A percentile compares a stretch with the other conserved stretches of the same genome.
Conservation (phyloP, 768 basidiomycete species). For the Chalciporus piperatus region DNA sequence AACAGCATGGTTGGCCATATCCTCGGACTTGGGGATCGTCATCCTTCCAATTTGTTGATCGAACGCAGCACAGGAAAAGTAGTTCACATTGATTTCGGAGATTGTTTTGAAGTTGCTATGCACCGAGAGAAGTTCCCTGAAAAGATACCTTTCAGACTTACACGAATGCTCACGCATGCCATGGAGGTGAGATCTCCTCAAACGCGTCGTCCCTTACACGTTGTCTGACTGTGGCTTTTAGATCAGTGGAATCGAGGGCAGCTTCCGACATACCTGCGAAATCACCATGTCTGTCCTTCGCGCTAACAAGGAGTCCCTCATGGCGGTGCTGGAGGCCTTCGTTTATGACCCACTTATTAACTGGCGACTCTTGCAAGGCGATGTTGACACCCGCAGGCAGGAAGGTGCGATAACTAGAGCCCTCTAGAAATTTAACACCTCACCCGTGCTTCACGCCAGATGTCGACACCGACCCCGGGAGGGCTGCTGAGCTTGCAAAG, state of each 20-base stretch:
- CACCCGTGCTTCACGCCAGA: constrained; percentile 23
- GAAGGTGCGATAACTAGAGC: constrained; percentile 49
- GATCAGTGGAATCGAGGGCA: constrained; percentile 98
- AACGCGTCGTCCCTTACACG: neutral
- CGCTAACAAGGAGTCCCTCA: constrained; percentile 97
- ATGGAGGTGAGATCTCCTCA: constrained; percentile 75
- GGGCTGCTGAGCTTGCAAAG: constrained; percentile 59
- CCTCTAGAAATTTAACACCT: constrained; percentile 2
- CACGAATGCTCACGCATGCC: constrained; percentile 96
- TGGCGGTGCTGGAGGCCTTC: constrained; percentile 98
- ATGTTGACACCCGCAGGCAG: constrained; percentile 66
- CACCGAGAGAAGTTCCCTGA: constrained; percentile 98
- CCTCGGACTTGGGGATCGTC: constrained; percentile 94
- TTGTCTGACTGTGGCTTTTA: constrained; percentile 31
- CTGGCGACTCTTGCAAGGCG: constrained; percentile 89
- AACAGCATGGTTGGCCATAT: constrained; percentile 99
- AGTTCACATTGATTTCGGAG: constrained; percentile 96
- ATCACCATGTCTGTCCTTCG: constrained; percentile 97
- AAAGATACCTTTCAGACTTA: constrained; percentile 96
- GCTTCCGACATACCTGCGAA: constrained; percentile 93
- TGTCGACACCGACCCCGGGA: constrained; percentile 48
- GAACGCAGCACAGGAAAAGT: constrained; percentile 91
- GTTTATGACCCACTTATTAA: constrained; percentile 98
- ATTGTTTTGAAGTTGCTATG: constrained; percentile 98
- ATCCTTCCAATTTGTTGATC: constrained; percentile 92